Conservation (phyloP, 768 basidiomycete genomes). For the Aureoboletus auriporus region DNA sequence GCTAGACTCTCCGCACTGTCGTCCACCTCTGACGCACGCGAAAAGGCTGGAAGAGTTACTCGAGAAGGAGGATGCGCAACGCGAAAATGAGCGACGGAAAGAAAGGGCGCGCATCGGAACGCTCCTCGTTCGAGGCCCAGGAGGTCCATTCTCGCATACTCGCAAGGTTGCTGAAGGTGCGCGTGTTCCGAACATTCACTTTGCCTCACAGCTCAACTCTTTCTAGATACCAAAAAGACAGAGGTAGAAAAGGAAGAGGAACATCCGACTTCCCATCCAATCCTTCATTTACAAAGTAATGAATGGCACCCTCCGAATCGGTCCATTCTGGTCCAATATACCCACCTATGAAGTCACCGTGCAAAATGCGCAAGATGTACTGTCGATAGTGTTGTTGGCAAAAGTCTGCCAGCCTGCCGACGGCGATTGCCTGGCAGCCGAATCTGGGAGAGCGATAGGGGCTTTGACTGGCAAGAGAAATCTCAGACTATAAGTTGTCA, state of each 20-base stretch:
- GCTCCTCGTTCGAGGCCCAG: conserved; percentile 86
- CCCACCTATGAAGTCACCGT: no score
- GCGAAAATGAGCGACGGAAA: conserved; percentile 70
- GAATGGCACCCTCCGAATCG: no score
- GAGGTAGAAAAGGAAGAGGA: conserved; percentile 84
- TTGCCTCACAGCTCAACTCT: conserved; percentile 13
- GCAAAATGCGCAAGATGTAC: no score
- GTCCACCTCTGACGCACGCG: conserved; percentile 46
- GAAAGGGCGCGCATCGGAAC: conserved; percentile 84
- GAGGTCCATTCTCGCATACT: conserved; percentile 89
- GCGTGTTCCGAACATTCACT: conserved; percentile 10
- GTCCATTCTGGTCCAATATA: no score
- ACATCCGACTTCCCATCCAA: no score
- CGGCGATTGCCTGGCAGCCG: no score
- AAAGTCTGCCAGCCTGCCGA: no score
- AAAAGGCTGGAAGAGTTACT: conserved; percentile 55
- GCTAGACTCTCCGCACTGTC: conserved; percentile 68
- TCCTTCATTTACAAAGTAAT: no score
- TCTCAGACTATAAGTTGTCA: no score
- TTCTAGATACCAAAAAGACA: conserved; percentile 79
- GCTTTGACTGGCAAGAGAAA: no score
- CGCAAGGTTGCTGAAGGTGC: conserved; percentile 79
- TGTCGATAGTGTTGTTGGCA: no score
- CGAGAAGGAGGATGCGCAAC: conserved; percentile 65
- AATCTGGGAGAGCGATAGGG: no score